These are phyloP conservation scores for Escallonia rubra DNA, from an alignment of 129 eudicot genomes.

Conservation along the genomic window DNA sequence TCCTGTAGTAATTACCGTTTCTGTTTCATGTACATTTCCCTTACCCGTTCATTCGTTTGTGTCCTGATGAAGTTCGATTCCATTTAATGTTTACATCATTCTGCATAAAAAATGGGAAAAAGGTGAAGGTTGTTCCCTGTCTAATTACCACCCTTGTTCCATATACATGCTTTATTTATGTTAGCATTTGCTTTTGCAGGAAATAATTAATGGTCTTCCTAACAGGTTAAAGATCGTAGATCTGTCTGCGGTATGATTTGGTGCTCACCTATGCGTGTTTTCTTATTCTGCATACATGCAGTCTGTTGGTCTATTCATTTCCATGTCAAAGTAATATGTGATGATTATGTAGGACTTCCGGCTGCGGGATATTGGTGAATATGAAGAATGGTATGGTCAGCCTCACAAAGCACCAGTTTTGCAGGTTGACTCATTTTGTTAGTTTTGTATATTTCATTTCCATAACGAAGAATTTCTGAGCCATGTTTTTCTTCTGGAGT, in stretches of 20 bases:
- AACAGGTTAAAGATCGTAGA: slow-evolving; percentile 74
- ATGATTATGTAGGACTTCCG: slow-evolving; percentile 75
- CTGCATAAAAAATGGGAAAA: not conserved
- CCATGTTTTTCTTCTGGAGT: not conserved
- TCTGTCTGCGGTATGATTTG: slow-evolving; percentile 82
- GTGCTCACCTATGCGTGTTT: no score
- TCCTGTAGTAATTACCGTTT: not conserved
- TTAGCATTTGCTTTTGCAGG: slow-evolving; percentile 41
- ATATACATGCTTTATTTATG: not conserved
- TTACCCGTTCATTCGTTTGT: not conserved
- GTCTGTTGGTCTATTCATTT: not conserved
- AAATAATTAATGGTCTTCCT: slow-evolving; percentile 85
- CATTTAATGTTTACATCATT: no score
- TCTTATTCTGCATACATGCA: not conserved
- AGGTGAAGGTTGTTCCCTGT: slow-evolving; percentile 2
- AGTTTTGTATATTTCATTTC: slow-evolving; percentile 4
- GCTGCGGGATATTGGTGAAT: slow-evolving; percentile 65
- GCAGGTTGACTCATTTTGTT: slow-evolving; percentile 48
- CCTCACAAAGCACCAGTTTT: slow-evolving; percentile 82
- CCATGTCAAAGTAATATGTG: slow-evolving; percentile 7
- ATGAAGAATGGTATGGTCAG: slow-evolving; percentile 98
- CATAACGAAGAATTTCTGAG: not conserved
- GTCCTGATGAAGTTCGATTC: not conserved
- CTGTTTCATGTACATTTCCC: not conserved
- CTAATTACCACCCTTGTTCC: not conserved